Base-by-base conservation (phyloP, 2,329 filamentous ascomycete genomes). In the Cordyceps javanica region DNA sequence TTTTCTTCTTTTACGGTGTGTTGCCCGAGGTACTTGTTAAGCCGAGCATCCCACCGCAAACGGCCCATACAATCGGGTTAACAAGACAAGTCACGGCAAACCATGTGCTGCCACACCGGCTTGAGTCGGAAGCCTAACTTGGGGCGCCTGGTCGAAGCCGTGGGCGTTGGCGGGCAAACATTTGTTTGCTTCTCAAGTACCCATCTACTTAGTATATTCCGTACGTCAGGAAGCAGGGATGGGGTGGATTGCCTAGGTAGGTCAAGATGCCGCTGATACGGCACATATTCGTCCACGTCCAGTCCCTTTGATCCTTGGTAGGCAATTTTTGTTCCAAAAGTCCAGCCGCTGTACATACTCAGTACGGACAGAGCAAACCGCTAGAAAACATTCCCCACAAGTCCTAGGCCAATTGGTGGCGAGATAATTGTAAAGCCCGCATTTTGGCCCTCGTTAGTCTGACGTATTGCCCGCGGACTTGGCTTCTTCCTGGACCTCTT, bases 381-480 rank as follows among this genome's bases (percentile, higher is more conserved):
- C 50, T 42, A 16, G 16, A 32, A 46, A 34, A 23, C 3, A n/a
- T 23, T 28, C 53, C 21, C 53, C 53, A 55, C 53, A 46, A 55
- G 32, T 30, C 42, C 25, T 39, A 39, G 25, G 42, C 57, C 57
- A 59, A 59, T 59, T 60, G 50, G 30, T 39, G 39, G 57, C 60
- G 32, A 53, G 59, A 52, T 49, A 59, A 55, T 56, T 59, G 56
- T 60, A 39, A 55, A 56, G n/a, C 52, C 59, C 53, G 42, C 53
- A 46, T 49, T 56, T 56, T 48, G 21, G 25, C 44, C 26, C 14
- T 49, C 14, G 26, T 19, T 39, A 41, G 53, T 50, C 54, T 56
- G 54, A 56, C 54, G 54, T 56, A 56, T 41, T 56, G 32, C 19
- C 41, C 32, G 44, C 16, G 42, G 53, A 34, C 39, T 42, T 42